Evolutionary conservation across 371 early-diverging fungal species (phyloP), one percentile per base, ranked within the genome.

Genomic region (Conidiobolus incongruus): DNA sequence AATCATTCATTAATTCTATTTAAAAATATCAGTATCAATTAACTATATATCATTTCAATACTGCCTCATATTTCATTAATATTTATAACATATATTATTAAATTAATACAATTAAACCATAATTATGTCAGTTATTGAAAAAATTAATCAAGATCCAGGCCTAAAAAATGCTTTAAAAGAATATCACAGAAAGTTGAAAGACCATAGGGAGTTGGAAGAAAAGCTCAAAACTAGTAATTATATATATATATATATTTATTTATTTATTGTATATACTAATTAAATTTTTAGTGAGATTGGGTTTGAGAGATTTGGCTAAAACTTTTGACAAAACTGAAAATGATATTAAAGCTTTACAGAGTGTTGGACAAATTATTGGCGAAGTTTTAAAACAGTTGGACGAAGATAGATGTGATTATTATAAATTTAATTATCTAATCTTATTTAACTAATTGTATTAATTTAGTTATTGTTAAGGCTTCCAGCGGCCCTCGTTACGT

Each of bases 311-410:
- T 22, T 70, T 85, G 38, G 92, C 80, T 53, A 80, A 74, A 50
- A 81, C 81, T 46, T 96, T 70, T 57, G 75, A 89, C 50, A 96
- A 97, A 56, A 80, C 93, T 4, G 99, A 99, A 60, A 84, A 90
- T 47, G 98, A 98, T 57, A 77, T 99, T 47, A 94, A 97, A 58
- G 93, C 98, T 1, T 55, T 99, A 38, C 98, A 98, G 63, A 86
- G 87, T 54, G 94, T 99, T 22, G 99, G 99, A 5, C 99, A 98
- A 60, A 97, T 96, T 47, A 89, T 99, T 52, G 99, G 96, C 37
- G 99, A 99, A 60, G 93, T 99, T 12, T 63, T 99, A 45, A 98
- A 97, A 60, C 91, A 95, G 60, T 63, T 98, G 52, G 90, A 89
- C 57, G 91, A 87, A 42, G 99, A 98, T 45, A 75, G 89, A 59